Base-by-base conservation (phyloP, 306 rosid species). In the Ceratonia siliqua region DNA sequence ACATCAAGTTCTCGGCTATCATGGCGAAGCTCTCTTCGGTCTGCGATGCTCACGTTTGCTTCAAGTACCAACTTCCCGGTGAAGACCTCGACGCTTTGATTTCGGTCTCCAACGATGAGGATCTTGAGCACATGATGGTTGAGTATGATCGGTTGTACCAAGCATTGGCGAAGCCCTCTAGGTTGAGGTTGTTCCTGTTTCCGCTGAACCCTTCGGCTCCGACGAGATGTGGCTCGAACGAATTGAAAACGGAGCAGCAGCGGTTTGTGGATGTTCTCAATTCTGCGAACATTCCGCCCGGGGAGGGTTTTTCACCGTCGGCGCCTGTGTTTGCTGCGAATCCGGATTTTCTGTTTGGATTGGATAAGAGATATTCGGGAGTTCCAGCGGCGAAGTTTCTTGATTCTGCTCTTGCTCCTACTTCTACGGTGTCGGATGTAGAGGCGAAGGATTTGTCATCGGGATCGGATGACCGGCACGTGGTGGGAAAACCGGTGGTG, bases 241-340 rank as follows among this genome's bases (percentile, higher is more conserved):
- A 85, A 10, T 17, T 78, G 10, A 89, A 91, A 65, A 68, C 89
- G 70, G 96, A 89, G 58, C 73, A 82, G 2, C 90, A 91, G 61
- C 87, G 94, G 96, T 91, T 91, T 82, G 87, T 93, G 1, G 96
- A 91, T 18, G 97, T 94, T 27, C 85, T 93, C 78, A 93, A 93
- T 58, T 86, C 96, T 8, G 92, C 84, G 11, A 89, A 82, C 84
- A 58, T 82, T 69, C 96, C 82, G 25, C 45, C 73, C 10, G 63
- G 24, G 4, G 89, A 87, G 11, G 82, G 57, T 12, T 78, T 91
- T 27, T 54, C 89, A 0, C 79, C 89, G 0, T 85, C 86, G 8
- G 77, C 75, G 0, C 76, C 84, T 3, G 67, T 57, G 0, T 9
- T 86, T 0, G 58, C 73, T 33, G 24, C 72, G 1, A 91, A 79